Percentiles rank a stretch among this genome's conserved stretches.
phyloP scores from a whole-genome alignment of 2,329 filamentous ascomycete genomes.

The Neoscytalidium dimidiatum region DNA sequence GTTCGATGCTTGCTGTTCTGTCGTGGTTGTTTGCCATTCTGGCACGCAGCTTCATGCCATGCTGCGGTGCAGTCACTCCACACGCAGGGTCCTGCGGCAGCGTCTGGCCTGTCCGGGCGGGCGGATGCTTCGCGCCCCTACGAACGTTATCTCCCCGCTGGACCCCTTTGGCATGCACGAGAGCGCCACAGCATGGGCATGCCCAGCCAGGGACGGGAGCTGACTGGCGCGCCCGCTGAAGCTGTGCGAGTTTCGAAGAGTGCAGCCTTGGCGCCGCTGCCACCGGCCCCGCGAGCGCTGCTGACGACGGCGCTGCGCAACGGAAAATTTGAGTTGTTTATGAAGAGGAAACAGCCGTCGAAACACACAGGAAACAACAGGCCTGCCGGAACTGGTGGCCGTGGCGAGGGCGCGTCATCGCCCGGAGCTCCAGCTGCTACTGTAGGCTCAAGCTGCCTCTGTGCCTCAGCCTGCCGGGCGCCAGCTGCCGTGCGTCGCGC shows the following conservation, averaged over 20 bases:
- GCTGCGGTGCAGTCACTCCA: neutral
- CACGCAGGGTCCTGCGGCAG: neutral
- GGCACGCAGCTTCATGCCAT: neutral
- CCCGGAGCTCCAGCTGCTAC: neutral
- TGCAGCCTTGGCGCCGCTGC: neutral
- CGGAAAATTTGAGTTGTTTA: constrained; percentile 14
- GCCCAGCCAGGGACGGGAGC: neutral
- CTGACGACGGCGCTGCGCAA: neutral
- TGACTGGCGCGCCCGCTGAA: constrained; percentile 4
- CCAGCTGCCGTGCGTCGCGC: neutral
- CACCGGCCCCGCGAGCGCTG: neutral
- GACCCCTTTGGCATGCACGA: constrained; percentile 2
- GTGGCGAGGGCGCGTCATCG: neutral
- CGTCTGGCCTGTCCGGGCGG: neutral
- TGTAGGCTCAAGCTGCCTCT: too few relatives aligned
- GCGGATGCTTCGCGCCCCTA: neutral
- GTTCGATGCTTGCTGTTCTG: neutral
- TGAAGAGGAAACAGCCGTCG: constrained; percentile 11
- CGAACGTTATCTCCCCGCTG: neutral
- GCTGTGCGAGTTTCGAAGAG: neutral
- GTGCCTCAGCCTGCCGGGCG: neutral
- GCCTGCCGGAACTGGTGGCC: neutral
- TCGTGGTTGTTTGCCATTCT: neutral
- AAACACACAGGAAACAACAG: constrained; percentile 14
- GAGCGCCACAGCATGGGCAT: constrained; percentile 3